phyloP scores from a whole-genome alignment of 192 early-diverging fungal species.

The Chytriomyces hyalinus region DNA sequence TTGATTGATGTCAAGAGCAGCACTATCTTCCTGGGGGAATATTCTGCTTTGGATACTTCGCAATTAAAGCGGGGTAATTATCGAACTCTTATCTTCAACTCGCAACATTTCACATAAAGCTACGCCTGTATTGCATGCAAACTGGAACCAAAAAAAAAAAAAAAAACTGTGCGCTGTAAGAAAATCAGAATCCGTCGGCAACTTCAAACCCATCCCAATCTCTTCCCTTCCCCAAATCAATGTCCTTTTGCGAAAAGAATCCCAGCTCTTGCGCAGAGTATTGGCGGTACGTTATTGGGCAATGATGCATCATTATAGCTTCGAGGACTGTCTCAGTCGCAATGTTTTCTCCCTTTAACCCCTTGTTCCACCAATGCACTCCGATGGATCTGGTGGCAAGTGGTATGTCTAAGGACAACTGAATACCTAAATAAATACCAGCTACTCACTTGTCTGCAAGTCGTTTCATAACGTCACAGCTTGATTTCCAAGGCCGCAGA shows the following conservation, averaged over 20 bases:
- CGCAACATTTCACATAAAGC: too few species aligned
- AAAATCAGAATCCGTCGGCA: not conserved
- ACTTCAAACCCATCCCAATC: not conserved
- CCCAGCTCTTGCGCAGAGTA: constrained; percentile 6
- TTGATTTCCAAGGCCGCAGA: not conserved
- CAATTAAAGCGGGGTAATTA: too few species aligned
- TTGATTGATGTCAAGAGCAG: not conserved
- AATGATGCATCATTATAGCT: not conserved
- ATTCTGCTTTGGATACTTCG: too few species aligned
- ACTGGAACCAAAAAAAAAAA: not conserved
- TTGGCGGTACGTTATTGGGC: not conserved
- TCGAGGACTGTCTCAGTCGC: constrained; percentile 6
- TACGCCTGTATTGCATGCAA: not conserved
- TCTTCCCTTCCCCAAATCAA: not conserved
- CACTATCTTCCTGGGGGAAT: too few species aligned
- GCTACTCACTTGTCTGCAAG: not conserved
- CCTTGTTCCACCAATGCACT: constrained; percentile 36
- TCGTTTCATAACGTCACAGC: not conserved
- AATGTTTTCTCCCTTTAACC: not conserved
- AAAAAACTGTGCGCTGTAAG: not conserved
- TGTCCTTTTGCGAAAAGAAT: not conserved
- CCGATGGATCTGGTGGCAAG: not conserved
- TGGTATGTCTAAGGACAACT: not conserved
- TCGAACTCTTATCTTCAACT: too few species aligned
- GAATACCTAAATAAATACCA: not conserved